Percentiles rank a stretch among this genome's conserved stretches.
phyloP scores from a whole-genome alignment of 257 asterid species.

The Solanum bukasovii region DNA sequence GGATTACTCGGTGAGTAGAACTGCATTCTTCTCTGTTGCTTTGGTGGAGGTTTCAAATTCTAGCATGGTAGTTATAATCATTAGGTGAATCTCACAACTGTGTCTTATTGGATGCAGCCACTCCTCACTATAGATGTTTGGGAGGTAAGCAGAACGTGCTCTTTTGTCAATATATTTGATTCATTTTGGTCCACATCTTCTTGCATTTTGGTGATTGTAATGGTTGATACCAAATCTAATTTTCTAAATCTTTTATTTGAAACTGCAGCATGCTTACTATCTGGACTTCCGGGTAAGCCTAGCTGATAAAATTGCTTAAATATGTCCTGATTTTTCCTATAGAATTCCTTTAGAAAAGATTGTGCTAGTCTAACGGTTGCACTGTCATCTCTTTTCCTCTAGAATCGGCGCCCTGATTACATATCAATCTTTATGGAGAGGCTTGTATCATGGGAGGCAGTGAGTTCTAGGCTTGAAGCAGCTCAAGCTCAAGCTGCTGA shows the following conservation, averaged over 20 bases:
- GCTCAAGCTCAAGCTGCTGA: slow-evolving; percentile 54
- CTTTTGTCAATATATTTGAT: not conserved
- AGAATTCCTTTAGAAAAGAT: not conserved
- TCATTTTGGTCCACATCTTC: not conserved
- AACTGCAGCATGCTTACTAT: slow-evolving; percentile 82
- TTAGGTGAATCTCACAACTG: not conserved
- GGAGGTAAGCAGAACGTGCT: slow-evolving; percentile 52
- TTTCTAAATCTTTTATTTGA: not conserved
- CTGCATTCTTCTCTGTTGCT: not conserved
- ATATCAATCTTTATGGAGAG: slow-evolving; percentile 75
- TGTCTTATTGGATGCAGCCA: slow-evolving; percentile 52
- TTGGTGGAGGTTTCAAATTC: not conserved
- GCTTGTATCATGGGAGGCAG: slow-evolving; percentile 93
- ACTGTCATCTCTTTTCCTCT: slow-evolving; percentile 1
- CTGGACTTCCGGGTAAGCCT: slow-evolving; percentile 72
- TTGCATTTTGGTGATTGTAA: not conserved
- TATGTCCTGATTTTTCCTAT: not conserved
- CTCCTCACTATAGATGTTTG: slow-evolving; percentile 89
- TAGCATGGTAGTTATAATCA: not conserved
- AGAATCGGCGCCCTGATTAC: slow-evolving; percentile 81
- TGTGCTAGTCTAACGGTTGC: not conserved
- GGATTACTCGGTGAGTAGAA: slow-evolving; percentile 73
- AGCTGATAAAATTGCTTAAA: not conserved
- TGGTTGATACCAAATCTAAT: not conserved
- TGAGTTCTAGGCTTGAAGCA: slow-evolving; percentile 71